Evolutionary conservation across 2,329 filamentous ascomycete species (phyloP).

Genomic region (Ustulina deusta): DNA sequence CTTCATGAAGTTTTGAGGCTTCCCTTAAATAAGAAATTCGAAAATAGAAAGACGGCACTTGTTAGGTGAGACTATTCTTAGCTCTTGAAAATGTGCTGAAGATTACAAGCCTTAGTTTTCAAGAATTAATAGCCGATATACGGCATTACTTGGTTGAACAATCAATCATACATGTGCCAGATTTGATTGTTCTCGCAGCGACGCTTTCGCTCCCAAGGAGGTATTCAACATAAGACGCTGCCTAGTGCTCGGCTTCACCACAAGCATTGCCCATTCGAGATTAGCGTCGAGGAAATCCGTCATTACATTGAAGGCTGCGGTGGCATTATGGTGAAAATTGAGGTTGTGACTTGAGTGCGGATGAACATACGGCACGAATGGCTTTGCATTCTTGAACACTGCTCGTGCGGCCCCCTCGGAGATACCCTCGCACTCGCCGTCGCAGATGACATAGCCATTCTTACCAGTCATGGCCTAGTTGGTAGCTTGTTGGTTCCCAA

Average conservation of each 20-base stretch:
- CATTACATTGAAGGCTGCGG: background rate
- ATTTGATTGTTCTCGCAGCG: too few relatives aligned
- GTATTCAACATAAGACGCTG: background rate
- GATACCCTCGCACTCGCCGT: background rate
- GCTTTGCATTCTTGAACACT: background rate
- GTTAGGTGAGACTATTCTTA: too few relatives aligned
- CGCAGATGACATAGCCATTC: too few relatives aligned
- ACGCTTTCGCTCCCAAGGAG: background rate
- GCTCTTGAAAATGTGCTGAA: background rate
- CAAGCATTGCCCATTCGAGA: background rate
- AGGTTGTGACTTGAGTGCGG: background rate
- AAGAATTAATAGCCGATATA: too few relatives aligned
- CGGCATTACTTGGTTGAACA: too few relatives aligned
- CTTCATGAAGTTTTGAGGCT: background rate
- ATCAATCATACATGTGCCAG: background rate
- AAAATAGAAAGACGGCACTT: background rate
- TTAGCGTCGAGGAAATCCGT: slow-evolving; percentile 1
- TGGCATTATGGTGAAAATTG: slow-evolving; percentile 6
- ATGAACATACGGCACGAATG: background rate
- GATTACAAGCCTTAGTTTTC: background rate
- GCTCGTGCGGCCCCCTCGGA: background rate
- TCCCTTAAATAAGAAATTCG: background rate
- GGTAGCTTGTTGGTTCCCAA: too few relatives aligned
- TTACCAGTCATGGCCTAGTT: too few relatives aligned
- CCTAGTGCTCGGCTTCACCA: too few relatives aligned